Evolutionary conservation across 306 rosid species (phyloP).

Genomic region (Cicer cuneatum): DNA sequence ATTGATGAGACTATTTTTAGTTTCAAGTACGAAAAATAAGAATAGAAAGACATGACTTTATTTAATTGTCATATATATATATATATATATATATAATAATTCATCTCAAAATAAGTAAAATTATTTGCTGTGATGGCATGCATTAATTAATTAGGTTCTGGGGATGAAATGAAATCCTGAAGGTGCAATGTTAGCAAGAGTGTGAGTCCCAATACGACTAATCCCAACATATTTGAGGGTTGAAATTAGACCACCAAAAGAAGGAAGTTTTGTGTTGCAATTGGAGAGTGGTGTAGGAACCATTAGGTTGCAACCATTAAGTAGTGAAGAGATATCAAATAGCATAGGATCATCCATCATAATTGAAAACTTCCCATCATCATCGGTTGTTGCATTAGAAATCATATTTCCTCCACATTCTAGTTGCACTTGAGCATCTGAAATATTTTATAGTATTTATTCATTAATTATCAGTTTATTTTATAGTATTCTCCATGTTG

Average conservation of each 20-base stretch:
- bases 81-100: too few species aligned
- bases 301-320: slow-evolving; percentile 41
- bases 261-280: slow-evolving; percentile 46
- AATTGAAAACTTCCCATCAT: slow-evolving; percentile 42
- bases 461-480: too few species aligned
- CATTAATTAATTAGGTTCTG: slow-evolving; percentile 8
- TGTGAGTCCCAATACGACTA: slow-evolving; percentile 24
- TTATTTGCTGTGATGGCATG: neutral
- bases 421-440: slow-evolving; percentile 52
- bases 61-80: too few species aligned
- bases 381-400: slow-evolving; percentile 33
- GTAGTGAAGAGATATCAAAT: slow-evolving; percentile 40
- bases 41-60: too few species aligned
- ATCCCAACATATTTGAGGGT: slow-evolving; percentile 37
- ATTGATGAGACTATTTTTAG: too few species aligned
- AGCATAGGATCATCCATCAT: slow-evolving; percentile 32
- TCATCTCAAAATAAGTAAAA: too few species aligned
- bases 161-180: slow-evolving; percentile 48
- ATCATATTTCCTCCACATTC: slow-evolving; percentile 42
- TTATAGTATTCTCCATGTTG: too few species aligned
- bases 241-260: slow-evolving; percentile 43
- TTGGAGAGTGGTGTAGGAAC: slow-evolving; percentile 49
- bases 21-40: too few species aligned
- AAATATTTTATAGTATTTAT: slow-evolving; percentile 8
- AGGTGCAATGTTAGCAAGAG: slow-evolving; percentile 41